These are phyloP conservation scores for Cyberlindnera maritima DNA, from an alignment of 805 yeast species.

Conservation along the genomic window DNA sequence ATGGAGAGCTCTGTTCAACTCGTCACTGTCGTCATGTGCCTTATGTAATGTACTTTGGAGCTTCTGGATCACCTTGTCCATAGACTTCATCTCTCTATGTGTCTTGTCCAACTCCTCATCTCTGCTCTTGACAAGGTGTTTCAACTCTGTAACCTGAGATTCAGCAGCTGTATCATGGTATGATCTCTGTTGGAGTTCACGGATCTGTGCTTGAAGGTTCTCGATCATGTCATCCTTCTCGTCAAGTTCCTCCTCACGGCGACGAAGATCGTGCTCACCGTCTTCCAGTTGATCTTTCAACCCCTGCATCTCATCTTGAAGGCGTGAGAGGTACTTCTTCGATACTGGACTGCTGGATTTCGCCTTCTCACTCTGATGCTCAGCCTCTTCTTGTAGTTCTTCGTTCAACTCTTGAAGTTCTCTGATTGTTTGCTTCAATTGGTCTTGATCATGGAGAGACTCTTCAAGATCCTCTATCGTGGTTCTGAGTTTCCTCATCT, in stretches of 20 bases:
- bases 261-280: slow-evolving; percentile 19
- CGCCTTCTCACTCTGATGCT: slow-evolving; percentile 5
- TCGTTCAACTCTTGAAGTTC: slow-evolving; percentile 12
- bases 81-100: slow-evolving; percentile 10
- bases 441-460: slow-evolving; percentile 6
- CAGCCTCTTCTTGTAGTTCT: slow-evolving; percentile 13
- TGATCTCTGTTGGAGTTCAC: slow-evolving; percentile 17
- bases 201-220: slow-evolving; percentile 15
- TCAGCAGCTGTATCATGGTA: slow-evolving; percentile 14
- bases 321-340: slow-evolving; percentile 13
- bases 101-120: slow-evolving; percentile 15
- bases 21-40: slow-evolving; percentile 2
- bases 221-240: slow-evolving; percentile 18
- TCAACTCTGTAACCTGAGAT: slow-evolving; percentile 15
- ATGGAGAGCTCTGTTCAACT: slow-evolving; percentile 2
- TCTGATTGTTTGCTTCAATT: slow-evolving; percentile 10
- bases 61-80: slow-evolving; percentile 5
- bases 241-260: slow-evolving; percentile 23
- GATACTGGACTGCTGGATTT: slow-evolving; percentile 15
- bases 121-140: slow-evolving; percentile 11
- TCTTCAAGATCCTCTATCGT: slow-evolving; percentile 4
- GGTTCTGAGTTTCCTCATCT: slow-evolving; percentile 4
- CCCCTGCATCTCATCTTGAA: slow-evolving; percentile 13
- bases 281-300: slow-evolving; percentile 13
- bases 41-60: slow-evolving; percentile 5